Conservation (phyloP, 371 early-diverging fungal species). For the Mortierella sp. region DNA sequence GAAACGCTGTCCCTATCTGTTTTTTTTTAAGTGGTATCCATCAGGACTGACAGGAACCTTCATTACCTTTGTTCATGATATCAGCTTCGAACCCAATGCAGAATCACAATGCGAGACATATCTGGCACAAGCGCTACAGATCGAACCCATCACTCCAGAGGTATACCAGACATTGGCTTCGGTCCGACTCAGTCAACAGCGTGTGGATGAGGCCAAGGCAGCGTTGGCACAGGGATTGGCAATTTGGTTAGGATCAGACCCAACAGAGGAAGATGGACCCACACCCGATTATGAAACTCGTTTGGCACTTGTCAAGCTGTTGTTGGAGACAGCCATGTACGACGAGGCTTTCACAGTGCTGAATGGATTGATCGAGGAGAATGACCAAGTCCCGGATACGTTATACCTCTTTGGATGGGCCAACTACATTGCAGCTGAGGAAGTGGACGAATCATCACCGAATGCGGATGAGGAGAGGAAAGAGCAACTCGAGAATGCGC, state of each 20-base stretch:
- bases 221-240: conserved; percentile 74
- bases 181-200: conserved; percentile 88
- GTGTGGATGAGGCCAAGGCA: conserved; percentile 83
- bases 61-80: no score
- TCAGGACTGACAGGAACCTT: no score
- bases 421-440: conserved; percentile 86
- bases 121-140: conserved; percentile 71
- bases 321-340: conserved; percentile 84
- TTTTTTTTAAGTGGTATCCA: no score
- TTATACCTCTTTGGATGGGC: conserved; percentile 96
- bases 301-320: conserved; percentile 78
- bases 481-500: conserved; percentile 74
- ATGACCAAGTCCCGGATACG: conserved; percentile 91
- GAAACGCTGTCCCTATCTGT: not conserved
- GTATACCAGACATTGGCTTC: conserved; percentile 92
- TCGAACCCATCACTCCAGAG: conserved; percentile 84
- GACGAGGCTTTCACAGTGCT: conserved; percentile 84
- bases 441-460: conserved; percentile 50
- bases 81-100: conserved; percentile 93
- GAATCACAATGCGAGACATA: conserved; percentile 85
- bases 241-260: conserved; percentile 80
- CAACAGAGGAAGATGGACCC: conserved; percentile 56
- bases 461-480: conserved; percentile 62
- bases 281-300: conserved; percentile 89
- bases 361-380: conserved; percentile 84